Conservation (phyloP, 345 rosid genomes). For the Dipteronia sinensis region DNA sequence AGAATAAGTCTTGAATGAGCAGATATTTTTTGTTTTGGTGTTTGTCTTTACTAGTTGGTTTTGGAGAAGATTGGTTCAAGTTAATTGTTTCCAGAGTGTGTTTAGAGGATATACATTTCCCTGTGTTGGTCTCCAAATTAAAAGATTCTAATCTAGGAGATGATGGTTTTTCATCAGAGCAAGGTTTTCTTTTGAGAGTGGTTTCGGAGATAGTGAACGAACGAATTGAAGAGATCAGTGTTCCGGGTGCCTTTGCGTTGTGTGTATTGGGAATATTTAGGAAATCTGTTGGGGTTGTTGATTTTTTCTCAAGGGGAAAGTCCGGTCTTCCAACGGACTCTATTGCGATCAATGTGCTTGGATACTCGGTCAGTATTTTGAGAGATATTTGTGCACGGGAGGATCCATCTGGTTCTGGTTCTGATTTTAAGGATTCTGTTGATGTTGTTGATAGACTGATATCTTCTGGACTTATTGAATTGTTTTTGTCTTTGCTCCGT, state of each 20-base stretch:
- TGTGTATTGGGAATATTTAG: conserved; percentile 41
- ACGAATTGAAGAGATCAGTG: conserved; percentile 38
- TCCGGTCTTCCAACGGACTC: conserved; percentile 68
- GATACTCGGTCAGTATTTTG: conserved; percentile 60
- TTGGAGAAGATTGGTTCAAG: conserved; percentile 77
- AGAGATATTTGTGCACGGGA: conserved; percentile 63
- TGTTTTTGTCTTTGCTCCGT: conserved; percentile 50
- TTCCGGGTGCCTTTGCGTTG: conserved; percentile 38
- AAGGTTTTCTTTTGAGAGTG: conserved; percentile 59
- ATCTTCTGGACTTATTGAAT: conserved; percentile 52
- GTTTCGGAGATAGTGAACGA: conserved; percentile 62
- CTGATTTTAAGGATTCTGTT: conserved; percentile 24
- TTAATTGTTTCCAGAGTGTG: conserved; percentile 67
- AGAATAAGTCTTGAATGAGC: neutral
- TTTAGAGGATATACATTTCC: conserved; percentile 54
- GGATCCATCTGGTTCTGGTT: conserved; percentile 20
- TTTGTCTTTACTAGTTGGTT: conserved; percentile 53
- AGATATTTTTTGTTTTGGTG: neutral
- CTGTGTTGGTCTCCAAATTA: conserved; percentile 44
- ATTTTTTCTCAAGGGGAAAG: conserved; percentile 37
- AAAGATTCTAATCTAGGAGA: conserved; percentile 17
- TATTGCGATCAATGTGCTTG: conserved; percentile 49
- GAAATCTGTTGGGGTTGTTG: conserved; percentile 41
- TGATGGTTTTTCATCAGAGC: conserved; percentile 49
- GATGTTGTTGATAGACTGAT: conserved; percentile 44